Evolutionary conservation across 2,329 filamentous ascomycete genomes (phyloP).

Genomic region (Alternaria postmessia): DNA sequence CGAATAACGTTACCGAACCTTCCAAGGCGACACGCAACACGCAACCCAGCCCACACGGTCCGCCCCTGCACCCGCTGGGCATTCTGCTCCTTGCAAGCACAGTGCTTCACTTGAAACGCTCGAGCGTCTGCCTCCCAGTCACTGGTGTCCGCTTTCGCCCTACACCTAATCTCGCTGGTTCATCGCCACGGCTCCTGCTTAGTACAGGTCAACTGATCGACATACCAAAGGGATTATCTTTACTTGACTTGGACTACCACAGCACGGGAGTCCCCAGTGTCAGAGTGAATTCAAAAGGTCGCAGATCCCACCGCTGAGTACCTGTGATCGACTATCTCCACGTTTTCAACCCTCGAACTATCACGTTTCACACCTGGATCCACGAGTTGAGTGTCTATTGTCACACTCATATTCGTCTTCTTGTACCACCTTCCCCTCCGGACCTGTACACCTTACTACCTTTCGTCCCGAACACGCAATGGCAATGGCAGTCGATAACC

Average conservation of each 20-base stretch:
- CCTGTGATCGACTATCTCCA: conserved; percentile 59
- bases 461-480: conserved; percentile 58
- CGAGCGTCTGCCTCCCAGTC: conserved; percentile 46
- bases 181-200: conserved; percentile 47
- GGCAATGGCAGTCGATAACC: conserved; percentile 94
- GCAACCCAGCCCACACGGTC: conserved; percentile 33
- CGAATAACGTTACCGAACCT: conserved; percentile 37
- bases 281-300: conserved; percentile 52
- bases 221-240: conserved; percentile 48
- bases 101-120: conserved; percentile 50
- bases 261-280: conserved; percentile 47
- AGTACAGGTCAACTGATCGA: conserved; percentile 49
- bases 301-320: conserved; percentile 60
- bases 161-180: conserved; percentile 48
- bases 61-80: conserved; percentile 40
- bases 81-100: conserved; percentile 43
- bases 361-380: conserved; percentile 46
- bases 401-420: conserved; percentile 38
- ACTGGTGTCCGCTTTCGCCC: conserved; percentile 39
- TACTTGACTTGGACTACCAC: conserved; percentile 44
- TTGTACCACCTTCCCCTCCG: conserved; percentile 28
- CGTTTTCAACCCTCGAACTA: conserved; percentile 53
- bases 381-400: conserved; percentile 32
- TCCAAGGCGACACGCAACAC: conserved; percentile 38
- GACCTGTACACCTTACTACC: conserved; percentile 16